These are phyloP conservation scores for Naematelia aurantialba DNA, from an alignment of 768 basidiomycete genomes.

Conservation along the genomic window DNA sequence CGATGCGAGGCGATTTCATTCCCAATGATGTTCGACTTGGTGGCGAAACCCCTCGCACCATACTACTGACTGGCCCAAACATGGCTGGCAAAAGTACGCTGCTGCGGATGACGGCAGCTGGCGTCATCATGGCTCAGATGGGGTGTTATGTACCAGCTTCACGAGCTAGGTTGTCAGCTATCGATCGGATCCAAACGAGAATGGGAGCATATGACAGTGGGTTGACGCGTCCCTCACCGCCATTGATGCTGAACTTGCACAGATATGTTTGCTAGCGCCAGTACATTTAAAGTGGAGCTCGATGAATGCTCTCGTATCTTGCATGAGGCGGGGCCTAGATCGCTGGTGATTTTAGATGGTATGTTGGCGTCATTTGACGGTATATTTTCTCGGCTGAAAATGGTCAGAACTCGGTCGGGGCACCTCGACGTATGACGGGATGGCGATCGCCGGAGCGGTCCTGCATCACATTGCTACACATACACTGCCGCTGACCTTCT, in stretches of 20 bases:
- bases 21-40: conserved; percentile 89
- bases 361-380: conserved; percentile 33
- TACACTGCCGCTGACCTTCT: conserved; percentile 85
- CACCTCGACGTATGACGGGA: conserved; percentile 96
- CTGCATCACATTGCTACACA: conserved; percentile 91
- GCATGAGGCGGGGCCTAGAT: conserved; percentile 86
- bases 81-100: conserved; percentile 69
- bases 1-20: conserved; percentile 74
- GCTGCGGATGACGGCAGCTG: conserved; percentile 91
- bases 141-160: conserved; percentile 92
- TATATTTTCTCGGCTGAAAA: conserved; percentile 5
- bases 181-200: conserved; percentile 85
- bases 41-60: conserved; percentile 60
- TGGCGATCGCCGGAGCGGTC: conserved; percentile 95
- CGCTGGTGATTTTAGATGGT: conserved; percentile 93
- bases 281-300: conserved; percentile 94
- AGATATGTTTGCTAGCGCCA: conserved; percentile 50
- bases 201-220: conserved; percentile 97
- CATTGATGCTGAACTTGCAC: not conserved
- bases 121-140: conserved; percentile 84
- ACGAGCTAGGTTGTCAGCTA: conserved; percentile 79
- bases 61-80: conserved; percentile 74
- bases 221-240: conserved; percentile 9
- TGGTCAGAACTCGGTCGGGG: conserved; percentile 84
- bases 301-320: conserved; percentile 96